Evolutionary conservation across 1,139 yeast species (phyloP).

Genomic region (Scheffersomyces lignicola): DNA sequence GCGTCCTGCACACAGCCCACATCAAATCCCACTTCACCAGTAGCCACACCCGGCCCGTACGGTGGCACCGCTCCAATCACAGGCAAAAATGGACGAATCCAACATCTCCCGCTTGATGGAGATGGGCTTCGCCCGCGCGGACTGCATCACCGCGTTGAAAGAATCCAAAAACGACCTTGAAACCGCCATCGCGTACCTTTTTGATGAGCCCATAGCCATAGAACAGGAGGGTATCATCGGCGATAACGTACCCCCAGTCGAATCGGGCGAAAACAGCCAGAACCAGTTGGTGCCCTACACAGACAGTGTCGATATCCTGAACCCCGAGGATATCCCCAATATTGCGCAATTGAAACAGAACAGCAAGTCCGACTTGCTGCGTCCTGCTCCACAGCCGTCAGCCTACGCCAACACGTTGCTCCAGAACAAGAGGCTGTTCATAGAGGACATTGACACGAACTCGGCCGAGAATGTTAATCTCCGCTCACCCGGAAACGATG

Average conservation of each 20-base stretch:
- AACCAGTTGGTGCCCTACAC: slow-evolving; percentile 11
- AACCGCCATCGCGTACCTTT: slow-evolving; percentile 53
- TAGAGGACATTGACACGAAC: background rate
- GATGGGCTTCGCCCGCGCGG: slow-evolving; percentile 60
- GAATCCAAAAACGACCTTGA: slow-evolving; percentile 49
- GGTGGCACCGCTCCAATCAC: no score
- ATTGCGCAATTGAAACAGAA: slow-evolving; percentile 6
- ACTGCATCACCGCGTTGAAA: slow-evolving; percentile 42
- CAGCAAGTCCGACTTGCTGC: background rate
- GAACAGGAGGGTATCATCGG: slow-evolving; percentile 9
- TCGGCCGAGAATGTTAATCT: slow-evolving; percentile 1
- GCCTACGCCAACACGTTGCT: background rate
- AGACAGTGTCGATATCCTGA: slow-evolving; percentile 18
- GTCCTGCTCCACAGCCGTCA: slow-evolving; percentile 2
- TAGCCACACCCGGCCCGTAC: no score
- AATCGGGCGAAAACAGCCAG: slow-evolving; percentile 6
- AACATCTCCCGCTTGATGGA: slow-evolving; percentile 44
- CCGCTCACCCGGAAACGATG: slow-evolving; percentile 2
- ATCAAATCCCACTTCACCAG: no score
- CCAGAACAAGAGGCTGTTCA: background rate
- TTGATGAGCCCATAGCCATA: slow-evolving; percentile 31
- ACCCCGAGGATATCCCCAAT: slow-evolving; percentile 19
- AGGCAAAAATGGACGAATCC: slow-evolving; percentile 12
- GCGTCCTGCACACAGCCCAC: no score
- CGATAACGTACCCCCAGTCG: background rate